Evolutionary conservation across 1,139 yeast species (phyloP).

Genomic region (Protomyces lactucae-debilis): DNA sequence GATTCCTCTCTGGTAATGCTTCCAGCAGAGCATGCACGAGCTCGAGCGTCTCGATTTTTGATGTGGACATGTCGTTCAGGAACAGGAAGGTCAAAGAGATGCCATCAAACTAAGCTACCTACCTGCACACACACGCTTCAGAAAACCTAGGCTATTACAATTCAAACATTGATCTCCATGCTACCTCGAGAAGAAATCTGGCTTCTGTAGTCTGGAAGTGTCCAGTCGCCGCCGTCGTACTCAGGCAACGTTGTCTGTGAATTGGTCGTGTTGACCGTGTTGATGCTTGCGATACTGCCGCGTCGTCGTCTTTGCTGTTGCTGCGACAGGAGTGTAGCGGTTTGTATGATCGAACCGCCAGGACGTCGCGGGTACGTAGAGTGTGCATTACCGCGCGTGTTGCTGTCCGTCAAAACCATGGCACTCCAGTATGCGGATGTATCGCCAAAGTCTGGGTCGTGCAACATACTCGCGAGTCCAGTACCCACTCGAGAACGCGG

Average conservation of each 20-base stretch:
- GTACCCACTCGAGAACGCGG: neutral
- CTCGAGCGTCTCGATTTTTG: neutral
- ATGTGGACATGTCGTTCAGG: neutral
- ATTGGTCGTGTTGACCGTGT: neutral
- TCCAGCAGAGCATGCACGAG: neutral
- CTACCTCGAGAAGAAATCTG: conserved; percentile 6
- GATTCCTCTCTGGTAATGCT: neutral
- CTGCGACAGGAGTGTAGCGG: neutral
- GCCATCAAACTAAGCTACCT: too few relatives aligned
- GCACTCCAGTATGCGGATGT: conserved; percentile 17
- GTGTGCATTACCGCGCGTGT: neutral
- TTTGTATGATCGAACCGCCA: neutral
- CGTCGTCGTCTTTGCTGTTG: conserved; percentile 9
- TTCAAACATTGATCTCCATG: conserved; percentile 12
- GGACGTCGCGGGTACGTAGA: neutral
- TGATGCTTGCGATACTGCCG: neutral
- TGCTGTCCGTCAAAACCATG: neutral
- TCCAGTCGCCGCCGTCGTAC: conserved; percentile 1
- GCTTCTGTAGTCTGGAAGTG: conserved; percentile 9
- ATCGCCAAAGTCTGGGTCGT: conserved; percentile 22
- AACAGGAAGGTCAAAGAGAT: too few relatives aligned
- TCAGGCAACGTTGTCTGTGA: conserved; percentile 20
- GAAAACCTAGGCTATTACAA: too few relatives aligned
- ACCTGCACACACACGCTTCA: too few relatives aligned
- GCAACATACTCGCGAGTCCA: neutral